Evolutionary conservation across 495 filamentous ascomycete species (phyloP).

Genomic region (Oleoguttula mirabilis): DNA sequence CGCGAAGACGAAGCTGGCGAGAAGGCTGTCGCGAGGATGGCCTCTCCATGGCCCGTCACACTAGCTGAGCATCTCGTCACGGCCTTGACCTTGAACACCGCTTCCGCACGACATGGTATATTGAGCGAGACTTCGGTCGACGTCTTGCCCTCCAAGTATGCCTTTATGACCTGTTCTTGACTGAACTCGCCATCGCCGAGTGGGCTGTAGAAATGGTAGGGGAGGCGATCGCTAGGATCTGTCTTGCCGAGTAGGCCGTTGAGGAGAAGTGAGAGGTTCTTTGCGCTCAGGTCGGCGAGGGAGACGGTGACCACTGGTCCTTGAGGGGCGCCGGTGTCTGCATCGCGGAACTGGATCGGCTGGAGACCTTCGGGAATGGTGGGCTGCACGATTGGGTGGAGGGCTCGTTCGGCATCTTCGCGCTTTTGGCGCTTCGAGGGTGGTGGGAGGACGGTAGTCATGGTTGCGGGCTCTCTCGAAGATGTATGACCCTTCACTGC

Average conservation of each 20-base stretch:
- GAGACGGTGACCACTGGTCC: constrained; percentile 67
- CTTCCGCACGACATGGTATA: constrained; percentile 45
- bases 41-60: constrained; percentile 82
- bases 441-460: constrained; percentile 83
- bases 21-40: constrained; percentile 81
- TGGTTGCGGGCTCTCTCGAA: no score
- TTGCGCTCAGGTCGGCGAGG: constrained; percentile 72
- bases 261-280: constrained; percentile 82
- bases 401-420: constrained; percentile 57
- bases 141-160: constrained; percentile 13
- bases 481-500: no score
- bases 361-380: constrained; percentile 58
- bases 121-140: constrained; percentile 18
- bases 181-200: constrained; percentile 21
- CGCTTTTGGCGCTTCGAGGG: constrained; percentile 83
- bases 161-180: constrained; percentile 18
- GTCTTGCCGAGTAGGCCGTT: constrained; percentile 67
- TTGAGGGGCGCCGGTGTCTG: constrained; percentile 55
- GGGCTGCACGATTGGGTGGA: constrained; percentile 61
- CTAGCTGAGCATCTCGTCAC: constrained; percentile 80
- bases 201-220: constrained; percentile 60
- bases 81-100: constrained; percentile 86
- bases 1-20: constrained; percentile 68
- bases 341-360: constrained; percentile 78
- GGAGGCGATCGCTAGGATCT: constrained; percentile 65